A percentile compares a stretch with the other conserved stretches of the same genome.
Evolutionary conservation across 2,329 filamentous ascomycete genomes (phyloP).

Genomic region (Gnomoniopsis sp.): DNA sequence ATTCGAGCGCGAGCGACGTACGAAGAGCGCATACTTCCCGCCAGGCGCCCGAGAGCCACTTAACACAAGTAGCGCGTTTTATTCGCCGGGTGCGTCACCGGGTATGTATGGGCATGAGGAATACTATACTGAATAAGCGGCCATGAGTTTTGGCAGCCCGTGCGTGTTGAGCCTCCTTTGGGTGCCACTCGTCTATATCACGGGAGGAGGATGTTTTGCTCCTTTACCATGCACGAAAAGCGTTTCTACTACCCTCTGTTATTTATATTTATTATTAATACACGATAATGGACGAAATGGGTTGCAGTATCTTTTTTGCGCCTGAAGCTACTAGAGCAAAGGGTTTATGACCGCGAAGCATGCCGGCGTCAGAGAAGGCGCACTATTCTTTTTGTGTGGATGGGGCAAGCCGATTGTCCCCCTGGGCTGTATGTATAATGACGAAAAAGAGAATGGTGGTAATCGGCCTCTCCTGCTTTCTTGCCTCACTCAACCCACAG

Average conservation of each 20-base stretch:
- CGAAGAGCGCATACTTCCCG: constrained; percentile 42
- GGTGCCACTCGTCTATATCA: not conserved
- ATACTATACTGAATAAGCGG: constrained; percentile 49
- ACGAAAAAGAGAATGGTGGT: not conserved
- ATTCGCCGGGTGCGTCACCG: constrained; percentile 35
- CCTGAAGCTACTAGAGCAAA: not conserved
- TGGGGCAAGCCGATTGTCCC: not conserved
- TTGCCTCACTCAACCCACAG: not conserved
- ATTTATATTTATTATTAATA: constrained; percentile 3
- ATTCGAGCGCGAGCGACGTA: constrained; percentile 71
- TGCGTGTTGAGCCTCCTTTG: not conserved
- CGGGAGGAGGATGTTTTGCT: not conserved
- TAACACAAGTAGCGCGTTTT: constrained; percentile 31
- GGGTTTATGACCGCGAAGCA: not conserved
- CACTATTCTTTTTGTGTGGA: not conserved
- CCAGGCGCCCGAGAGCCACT: constrained; percentile 46
- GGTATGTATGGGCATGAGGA: constrained; percentile 50
- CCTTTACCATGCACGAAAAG: not conserved
- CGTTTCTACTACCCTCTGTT: not conserved
- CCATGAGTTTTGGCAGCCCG: not conserved
- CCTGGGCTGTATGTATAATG: not conserved
- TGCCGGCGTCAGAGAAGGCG: not conserved
- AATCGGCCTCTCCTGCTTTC: not conserved
- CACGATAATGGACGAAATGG: constrained; percentile 6
- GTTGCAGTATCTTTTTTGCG: not conserved